Evolutionary conservation across 2,329 filamentous ascomycete species (phyloP).

Genomic region (Cryphonectria naterciae): DNA sequence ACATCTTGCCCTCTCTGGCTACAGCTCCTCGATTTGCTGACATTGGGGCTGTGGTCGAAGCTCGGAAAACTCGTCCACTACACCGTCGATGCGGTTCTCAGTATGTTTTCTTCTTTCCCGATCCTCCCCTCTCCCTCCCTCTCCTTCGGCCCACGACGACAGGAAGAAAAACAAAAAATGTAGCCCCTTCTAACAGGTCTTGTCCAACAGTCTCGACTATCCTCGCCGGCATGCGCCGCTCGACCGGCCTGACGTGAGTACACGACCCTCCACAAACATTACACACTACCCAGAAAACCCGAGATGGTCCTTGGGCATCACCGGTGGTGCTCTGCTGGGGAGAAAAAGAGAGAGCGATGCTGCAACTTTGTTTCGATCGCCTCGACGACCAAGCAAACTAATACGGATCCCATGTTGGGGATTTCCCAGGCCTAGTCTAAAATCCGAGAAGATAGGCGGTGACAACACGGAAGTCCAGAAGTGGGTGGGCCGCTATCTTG

Average conservation of each 20-base stretch:
- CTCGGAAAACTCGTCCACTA: constrained; percentile 92
- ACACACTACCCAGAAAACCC: not conserved
- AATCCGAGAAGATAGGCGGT: constrained; percentile 77
- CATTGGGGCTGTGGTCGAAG: constrained; percentile 74
- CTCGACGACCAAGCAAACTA: constrained; percentile 39
- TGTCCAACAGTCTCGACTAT: constrained; percentile 83
- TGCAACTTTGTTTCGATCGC: not conserved
- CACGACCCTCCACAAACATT: constrained; percentile 28
- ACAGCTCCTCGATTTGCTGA: constrained; percentile 69
- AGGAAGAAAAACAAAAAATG: not conserved
- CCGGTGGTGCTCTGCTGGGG: not conserved
- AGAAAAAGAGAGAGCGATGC: not conserved
- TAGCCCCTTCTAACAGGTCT: not conserved
- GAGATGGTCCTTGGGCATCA: not conserved
- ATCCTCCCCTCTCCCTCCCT: not conserved
- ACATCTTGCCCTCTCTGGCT: constrained; percentile 40
- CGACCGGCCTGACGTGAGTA: constrained; percentile 95
- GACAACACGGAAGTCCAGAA: constrained; percentile 82
- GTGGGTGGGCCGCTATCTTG: constrained; percentile 93
- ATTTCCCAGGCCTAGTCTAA: constrained; percentile 73
- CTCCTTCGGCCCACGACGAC: not conserved
- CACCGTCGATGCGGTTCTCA: constrained; percentile 91
- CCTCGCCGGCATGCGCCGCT: constrained; percentile 95
- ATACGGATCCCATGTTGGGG: constrained; percentile 47
- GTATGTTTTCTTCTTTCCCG: constrained; percentile 56